Conservation (phyloP, 2,329 filamentous ascomycete genomes). For the Colletotrichum cereale region DNA sequence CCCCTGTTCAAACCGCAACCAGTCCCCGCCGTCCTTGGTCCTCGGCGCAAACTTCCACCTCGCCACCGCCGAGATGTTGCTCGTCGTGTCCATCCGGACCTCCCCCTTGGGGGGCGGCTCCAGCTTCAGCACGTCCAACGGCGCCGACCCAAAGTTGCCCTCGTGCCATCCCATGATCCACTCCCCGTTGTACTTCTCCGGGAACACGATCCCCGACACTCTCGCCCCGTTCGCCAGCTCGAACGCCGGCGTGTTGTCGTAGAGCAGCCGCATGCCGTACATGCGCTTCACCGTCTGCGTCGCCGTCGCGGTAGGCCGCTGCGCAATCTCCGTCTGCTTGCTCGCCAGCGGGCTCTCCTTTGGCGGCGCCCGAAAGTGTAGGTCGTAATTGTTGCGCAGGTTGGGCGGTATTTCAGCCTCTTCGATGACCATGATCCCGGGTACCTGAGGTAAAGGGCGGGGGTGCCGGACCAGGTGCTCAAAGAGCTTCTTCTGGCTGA, state of each 20-base stretch:
- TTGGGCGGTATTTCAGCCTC: constrained; percentile 54
- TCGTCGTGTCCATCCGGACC: constrained; percentile 60
- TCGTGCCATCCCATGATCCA: constrained; percentile 72
- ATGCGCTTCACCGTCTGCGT: constrained; percentile 61
- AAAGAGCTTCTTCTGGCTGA: constrained; percentile 65
- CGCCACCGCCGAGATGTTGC: constrained; percentile 61
- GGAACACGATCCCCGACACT: constrained; percentile 65
- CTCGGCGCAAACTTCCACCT: constrained; percentile 67
- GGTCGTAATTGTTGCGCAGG: constrained; percentile 64
- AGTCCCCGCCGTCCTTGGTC: constrained; percentile 56
- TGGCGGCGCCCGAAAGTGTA: constrained; percentile 60
- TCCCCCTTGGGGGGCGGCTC: constrained; percentile 61
- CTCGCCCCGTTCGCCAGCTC: constrained; percentile 62
- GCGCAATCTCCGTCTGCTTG: constrained; percentile 54
- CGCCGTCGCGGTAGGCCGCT: constrained; percentile 59
- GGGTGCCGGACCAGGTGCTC: constrained; percentile 66
- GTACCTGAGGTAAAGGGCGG: constrained; percentile 63
- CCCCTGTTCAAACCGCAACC: constrained; percentile 74
- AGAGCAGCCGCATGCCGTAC: constrained; percentile 60
- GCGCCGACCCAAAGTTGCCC: constrained; percentile 62
- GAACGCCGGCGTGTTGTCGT: constrained; percentile 59
- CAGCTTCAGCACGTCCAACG: constrained; percentile 61
- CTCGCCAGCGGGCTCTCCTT: constrained; percentile 56
- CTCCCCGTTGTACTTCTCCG: constrained; percentile 64
- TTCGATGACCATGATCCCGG: constrained; percentile 64